Evolutionary conservation across 2,329 filamentous ascomycete species (phyloP), one percentile per base, ranked within the genome.

Genomic region (Acrodontium crateriforme): DNA sequence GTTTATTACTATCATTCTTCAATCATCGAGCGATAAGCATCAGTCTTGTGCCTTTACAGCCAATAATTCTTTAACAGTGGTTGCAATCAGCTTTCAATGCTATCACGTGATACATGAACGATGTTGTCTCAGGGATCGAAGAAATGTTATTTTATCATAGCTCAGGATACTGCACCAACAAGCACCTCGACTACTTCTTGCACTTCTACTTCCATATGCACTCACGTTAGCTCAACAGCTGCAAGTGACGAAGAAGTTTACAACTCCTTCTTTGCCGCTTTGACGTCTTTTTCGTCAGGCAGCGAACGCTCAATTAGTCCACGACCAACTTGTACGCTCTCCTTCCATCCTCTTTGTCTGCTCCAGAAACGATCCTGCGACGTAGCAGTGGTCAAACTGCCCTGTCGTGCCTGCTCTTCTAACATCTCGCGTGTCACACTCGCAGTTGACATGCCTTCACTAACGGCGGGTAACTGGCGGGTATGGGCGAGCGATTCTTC

Each of bases 371-470:
- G 53, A 18, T 60, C 54, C 40, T 63, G 59, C 1, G 54, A 49
- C 18, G 57, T 61, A 8, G 52, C 53, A 16, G 49, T 51, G 13
- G 41, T 47, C 17, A 66, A 38, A 34, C 53, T 64, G 10, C 41
- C 46, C 44, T 42, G 44, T 25, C 51, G 51, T 12, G 50, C 62
- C 29, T 67, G 62, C 38, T 67, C 78, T 48, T 84, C 78, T 1
- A 84, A 58, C 5, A 61, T 65, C 36, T 60, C 65, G 16, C 71
- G 60, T 3, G 71, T 80, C 34, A 82, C 79, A 41, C 74, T 71
- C 8, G 62, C 66, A 9, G 58, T 61, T 17, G 71, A 62, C 32
- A 70, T 56, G 1, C 69, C 73, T 12, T 22, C 8, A 8, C n/a
- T 10, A 10, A 10, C 20, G 4, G 13, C 20, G 10, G 20, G 20